Base-by-base conservation (phyloP, 2,329 filamentous ascomycete genomes). In the Neospermospora avenae region DNA sequence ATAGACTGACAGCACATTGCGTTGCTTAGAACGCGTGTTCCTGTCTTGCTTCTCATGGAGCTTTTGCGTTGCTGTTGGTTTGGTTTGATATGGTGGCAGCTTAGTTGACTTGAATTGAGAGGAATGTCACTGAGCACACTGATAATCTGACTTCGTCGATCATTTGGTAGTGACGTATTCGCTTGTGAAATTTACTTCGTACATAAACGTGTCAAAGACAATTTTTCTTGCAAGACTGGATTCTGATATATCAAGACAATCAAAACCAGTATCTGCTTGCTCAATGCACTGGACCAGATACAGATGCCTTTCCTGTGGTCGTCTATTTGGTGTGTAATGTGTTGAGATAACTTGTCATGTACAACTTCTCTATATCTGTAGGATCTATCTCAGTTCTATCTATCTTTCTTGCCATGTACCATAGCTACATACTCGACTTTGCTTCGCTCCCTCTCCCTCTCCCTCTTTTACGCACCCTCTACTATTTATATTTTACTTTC, bases 11-110 rank as follows among this genome's bases (percentile, higher is more conserved):
- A 6, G 28, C 28, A 31, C 28, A 5, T 31, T 63, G 65, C 62
- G n/a, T 62, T 62, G 34, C 46, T 42, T 68, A 66, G 63, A 64
- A 54, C 60, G 62, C 60, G 57, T 63, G 64, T 60, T 61, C 31
- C 58, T 56, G 54, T 55, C 59, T 44, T 61, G 57, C 55, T 60
- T n/a, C 37, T 31, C 25, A 58, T 35, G 49, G 54, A 55, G 62
- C 58, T 64, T 65, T 64, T 65, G 61, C 58, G 63, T 63, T 63
- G 52, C 55, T n/a, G 59, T 45, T 57, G 61, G n/a, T 20, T 44
- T 52, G 31, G 44, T 63, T 62, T 53, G 58, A 7, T 31, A 24
- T 39, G 18, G 44, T 18, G 35, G 22, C 14, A 52, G 45, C 49
- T 51, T 25, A 22, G 51, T 51, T 14, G 39, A 31, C 13, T 20